A percentile compares a stretch with the other conserved stretches of the same genome.
These are phyloP conservation scores for Xylaria curta DNA, from an alignment of 495 filamentous ascomycete species.

Conservation along the genomic window DNA sequence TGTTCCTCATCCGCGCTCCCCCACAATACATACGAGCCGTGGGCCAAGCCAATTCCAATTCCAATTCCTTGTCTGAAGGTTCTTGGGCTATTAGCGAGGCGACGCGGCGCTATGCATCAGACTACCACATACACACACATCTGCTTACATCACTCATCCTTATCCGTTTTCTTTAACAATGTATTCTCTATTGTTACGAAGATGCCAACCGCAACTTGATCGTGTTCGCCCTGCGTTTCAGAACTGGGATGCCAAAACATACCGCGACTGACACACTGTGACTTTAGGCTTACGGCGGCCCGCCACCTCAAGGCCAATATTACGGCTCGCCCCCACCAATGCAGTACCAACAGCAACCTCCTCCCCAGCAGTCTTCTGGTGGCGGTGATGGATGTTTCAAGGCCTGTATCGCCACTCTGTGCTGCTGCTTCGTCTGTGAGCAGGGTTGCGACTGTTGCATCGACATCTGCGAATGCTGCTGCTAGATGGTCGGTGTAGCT, in stretches of 20 bases:
- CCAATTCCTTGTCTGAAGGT: too few species aligned
- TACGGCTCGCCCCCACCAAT: conserved; percentile 47
- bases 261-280: conserved; percentile 24
- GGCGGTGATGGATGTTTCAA: conserved; percentile 67
- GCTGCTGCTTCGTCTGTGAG: conserved; percentile 81
- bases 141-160: not conserved
- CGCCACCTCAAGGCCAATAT: conserved; percentile 33
- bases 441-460: conserved; percentile 81
- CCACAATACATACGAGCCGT: not conserved
- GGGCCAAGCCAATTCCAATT: not conserved
- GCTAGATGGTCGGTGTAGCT: not conserved
- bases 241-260: not conserved
- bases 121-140: not conserved
- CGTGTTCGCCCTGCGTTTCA: not conserved
- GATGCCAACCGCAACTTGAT: conserved; percentile 2
- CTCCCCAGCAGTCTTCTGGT: conserved; percentile 52
- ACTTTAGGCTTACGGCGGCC: conserved; percentile 38
- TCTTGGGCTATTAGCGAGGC: not conserved
- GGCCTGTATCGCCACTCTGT: conserved; percentile 70
- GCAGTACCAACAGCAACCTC: conserved; percentile 68
- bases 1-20: conserved; percentile 10
- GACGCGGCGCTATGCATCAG: not conserved
- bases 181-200: not conserved
- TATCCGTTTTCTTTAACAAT: not conserved
- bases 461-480: conserved; percentile 69